Evolutionary conservation across 805 yeast genomes (phyloP).

Genomic region (Starmerella sp.): DNA sequence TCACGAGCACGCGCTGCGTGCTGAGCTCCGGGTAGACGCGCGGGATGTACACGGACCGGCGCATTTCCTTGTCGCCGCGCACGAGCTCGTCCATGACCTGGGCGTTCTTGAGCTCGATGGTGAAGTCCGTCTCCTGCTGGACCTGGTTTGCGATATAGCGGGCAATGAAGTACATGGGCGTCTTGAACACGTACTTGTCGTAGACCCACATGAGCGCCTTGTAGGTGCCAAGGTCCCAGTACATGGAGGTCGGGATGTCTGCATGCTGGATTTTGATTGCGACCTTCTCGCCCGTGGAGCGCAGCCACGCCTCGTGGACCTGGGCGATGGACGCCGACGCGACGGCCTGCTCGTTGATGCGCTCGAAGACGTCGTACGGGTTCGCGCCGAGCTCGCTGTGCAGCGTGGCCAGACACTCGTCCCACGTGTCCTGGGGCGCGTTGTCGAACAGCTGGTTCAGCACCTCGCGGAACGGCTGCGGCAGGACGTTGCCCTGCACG

Average conservation of each 20-base stretch:
- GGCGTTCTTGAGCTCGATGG: conserved; percentile 45
- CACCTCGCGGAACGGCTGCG: conserved; percentile 48
- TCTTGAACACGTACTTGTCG: conserved; percentile 43
- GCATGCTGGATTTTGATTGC: conserved; percentile 87
- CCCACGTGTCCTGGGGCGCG: conserved; percentile 50
- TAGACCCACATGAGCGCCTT: conserved; percentile 41
- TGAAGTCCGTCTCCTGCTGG: conserved; percentile 51
- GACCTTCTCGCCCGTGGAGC: conserved; percentile 51
- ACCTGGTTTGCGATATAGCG: conserved; percentile 48
- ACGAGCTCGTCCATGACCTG: conserved; percentile 29
- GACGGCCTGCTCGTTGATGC: conserved; percentile 45
- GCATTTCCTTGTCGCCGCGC: conserved; percentile 33
- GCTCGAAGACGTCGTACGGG: conserved; percentile 36
- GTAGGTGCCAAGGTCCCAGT: conserved; percentile 52
- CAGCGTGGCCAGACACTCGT: conserved; percentile 27
- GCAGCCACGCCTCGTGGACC: conserved; percentile 67
- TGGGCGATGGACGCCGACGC: conserved; percentile 89
- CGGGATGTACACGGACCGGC: conserved; percentile 42
- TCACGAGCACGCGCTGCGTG: conserved; percentile 42
- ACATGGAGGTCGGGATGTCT: conserved; percentile 48
- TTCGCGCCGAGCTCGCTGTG: conserved; percentile 34
- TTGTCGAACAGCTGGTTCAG: conserved; percentile 52
- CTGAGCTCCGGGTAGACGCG: conserved; percentile 37
- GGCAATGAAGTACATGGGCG: conserved; percentile 50
- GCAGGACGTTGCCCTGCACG: conserved; percentile 59